These are phyloP conservation scores for Reticulascus tulasneorum DNA, from an alignment of 2,329 filamentous ascomycete genomes.

Conservation along the genomic window DNA sequence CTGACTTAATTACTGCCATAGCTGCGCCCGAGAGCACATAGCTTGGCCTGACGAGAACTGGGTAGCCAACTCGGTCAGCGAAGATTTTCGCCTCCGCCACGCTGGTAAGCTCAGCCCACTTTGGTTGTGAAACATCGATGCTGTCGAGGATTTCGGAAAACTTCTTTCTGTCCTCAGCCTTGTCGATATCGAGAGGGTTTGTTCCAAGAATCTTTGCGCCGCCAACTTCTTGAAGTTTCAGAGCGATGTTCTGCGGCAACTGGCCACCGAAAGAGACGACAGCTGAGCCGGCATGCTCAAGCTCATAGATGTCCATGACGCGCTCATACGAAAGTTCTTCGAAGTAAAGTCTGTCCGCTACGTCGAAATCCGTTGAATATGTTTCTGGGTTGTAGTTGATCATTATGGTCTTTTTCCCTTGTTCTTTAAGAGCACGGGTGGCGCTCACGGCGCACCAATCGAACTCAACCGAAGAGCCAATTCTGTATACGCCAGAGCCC, in stretches of 20 bases:
- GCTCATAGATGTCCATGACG: constrained; percentile 98
- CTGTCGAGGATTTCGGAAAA: constrained; percentile 97
- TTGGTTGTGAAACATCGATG: constrained; percentile 94
- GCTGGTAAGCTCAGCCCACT: constrained; percentile 95
- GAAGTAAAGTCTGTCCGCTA: constrained; percentile 89
- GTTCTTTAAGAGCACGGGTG: constrained; percentile 73
- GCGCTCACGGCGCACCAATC: constrained; percentile 97
- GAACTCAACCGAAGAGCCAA: constrained; percentile 96
- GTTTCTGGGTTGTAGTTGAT: constrained; percentile 92
- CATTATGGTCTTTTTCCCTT: constrained; percentile 97
- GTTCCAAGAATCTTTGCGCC: constrained; percentile 90
- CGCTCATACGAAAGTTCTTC: constrained; percentile 95
- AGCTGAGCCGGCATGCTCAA: constrained; percentile 79
- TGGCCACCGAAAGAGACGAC: constrained; percentile 96
- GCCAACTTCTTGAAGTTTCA: constrained; percentile 86
- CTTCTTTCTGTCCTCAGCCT: constrained; percentile 96
- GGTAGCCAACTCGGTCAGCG: constrained; percentile 80
- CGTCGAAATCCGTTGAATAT: constrained; percentile 78
- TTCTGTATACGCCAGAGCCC: constrained; percentile 94
- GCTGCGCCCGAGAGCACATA: constrained; percentile 97
- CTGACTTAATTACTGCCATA: constrained; percentile 92
- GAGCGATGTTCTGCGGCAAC: constrained; percentile 94
- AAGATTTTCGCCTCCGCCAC: constrained; percentile 85
- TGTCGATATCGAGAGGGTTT: constrained; percentile 91
- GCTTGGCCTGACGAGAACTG: constrained; percentile 87